phyloP scores from a whole-genome alignment of 192 early-diverging fungal genomes.

The Allomyces arbusculus region DNA sequence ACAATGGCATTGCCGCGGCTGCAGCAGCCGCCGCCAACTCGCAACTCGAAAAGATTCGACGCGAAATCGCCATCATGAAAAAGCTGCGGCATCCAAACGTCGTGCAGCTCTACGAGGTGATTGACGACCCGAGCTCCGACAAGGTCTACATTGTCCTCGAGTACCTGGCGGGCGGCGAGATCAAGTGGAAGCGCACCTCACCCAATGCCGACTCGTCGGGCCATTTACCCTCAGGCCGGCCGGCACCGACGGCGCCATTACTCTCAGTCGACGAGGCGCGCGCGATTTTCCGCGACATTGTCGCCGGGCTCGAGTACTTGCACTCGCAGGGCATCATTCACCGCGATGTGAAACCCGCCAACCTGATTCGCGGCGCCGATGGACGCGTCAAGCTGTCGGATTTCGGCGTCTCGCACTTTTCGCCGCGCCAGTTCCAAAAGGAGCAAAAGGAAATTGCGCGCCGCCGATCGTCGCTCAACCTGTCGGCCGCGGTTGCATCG shows the following conservation, averaged over 20 bases:
- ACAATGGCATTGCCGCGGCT: constrained; percentile 1
- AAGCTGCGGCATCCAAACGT: constrained; percentile 85
- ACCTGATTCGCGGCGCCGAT: constrained; percentile 57
- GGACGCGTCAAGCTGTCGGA: constrained; percentile 87
- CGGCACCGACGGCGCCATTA: constrained; percentile 19
- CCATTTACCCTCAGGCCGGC: constrained; percentile 11
- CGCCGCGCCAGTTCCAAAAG: not conserved
- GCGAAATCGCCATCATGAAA: constrained; percentile 91
- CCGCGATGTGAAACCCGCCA: constrained; percentile 95
- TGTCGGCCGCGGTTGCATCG: too few species aligned
- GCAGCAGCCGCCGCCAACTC: constrained; percentile 4
- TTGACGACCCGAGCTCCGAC: constrained; percentile 73
- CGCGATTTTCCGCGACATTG: constrained; percentile 69
- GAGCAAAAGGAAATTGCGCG: not conserved
- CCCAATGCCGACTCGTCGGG: not conserved
- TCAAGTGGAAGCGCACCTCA: constrained; percentile 47
- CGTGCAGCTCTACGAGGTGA: constrained; percentile 73
- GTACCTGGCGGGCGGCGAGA: constrained; percentile 80
- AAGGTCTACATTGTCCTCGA: constrained; percentile 91
- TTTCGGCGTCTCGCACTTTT: constrained; percentile 87
- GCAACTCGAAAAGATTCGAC: constrained; percentile 59
- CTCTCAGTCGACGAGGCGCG: constrained; percentile 42
- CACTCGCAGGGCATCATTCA: constrained; percentile 92
- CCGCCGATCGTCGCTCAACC: not conserved
- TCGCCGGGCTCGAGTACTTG: constrained; percentile 80